These are phyloP conservation scores for Glaciozyma martinii DNA, from an alignment of 768 basidiomycete genomes.

Conservation along the genomic window DNA sequence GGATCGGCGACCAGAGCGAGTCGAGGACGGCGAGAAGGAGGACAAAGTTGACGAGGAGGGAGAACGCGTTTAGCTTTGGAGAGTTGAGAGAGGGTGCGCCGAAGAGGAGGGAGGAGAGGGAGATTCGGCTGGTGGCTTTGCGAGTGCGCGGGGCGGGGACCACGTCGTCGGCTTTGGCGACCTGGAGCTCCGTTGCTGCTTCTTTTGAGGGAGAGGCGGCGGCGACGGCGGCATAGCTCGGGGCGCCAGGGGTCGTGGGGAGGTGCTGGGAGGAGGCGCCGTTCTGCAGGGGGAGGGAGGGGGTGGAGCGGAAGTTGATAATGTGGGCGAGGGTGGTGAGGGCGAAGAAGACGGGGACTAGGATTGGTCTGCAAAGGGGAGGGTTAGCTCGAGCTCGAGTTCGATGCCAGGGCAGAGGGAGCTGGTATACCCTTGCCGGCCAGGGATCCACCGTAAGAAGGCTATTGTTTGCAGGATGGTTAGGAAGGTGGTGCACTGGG, in stretches of 20 bases:
- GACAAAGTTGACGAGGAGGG: conserved; percentile 43
- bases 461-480: too few species aligned
- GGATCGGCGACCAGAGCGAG: conserved; percentile 50
- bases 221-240: not conserved
- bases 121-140: not conserved
- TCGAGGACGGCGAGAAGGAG: conserved; percentile 45
- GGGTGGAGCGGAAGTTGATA: too few species aligned
- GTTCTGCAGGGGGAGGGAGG: too few species aligned
- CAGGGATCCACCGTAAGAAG: too few species aligned
- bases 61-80: conserved; percentile 20
- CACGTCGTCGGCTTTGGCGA: not conserved
- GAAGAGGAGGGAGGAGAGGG: not conserved
- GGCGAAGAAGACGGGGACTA: too few species aligned
- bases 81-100: not conserved
- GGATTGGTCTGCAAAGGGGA: too few species aligned
- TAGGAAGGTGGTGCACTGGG: too few species aligned
- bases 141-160: not conserved
- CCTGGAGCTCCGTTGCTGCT: not conserved
- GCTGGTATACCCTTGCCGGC: too few species aligned
- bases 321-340: too few species aligned
- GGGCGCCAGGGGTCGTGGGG: not conserved
- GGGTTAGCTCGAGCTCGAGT: too few species aligned
- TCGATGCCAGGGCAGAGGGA: too few species aligned
- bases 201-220: not conserved
- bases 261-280: too few species aligned